Base-by-base conservation (phyloP, 2,329 filamentous ascomycete species). In the Chaetomium strumarium region DNA sequence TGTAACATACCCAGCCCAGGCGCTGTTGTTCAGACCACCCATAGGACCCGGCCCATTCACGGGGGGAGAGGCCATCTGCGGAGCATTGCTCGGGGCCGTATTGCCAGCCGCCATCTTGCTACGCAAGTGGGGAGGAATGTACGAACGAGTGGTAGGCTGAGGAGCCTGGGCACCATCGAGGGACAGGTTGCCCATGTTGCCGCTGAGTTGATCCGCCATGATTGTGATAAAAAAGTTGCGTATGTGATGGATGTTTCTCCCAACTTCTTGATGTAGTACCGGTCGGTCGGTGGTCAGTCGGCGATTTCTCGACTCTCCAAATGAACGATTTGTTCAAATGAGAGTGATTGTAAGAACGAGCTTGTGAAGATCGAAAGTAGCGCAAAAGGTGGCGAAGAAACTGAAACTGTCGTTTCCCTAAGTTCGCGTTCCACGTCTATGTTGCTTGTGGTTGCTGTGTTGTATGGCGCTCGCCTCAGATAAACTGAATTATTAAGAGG, bases 111-210 rank as follows among this genome's bases (percentile, higher is more conserved):
- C 70, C 63, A 74, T 70, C 69, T 80, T 80, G 64, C 74, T 75
- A 67, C 88, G 84, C 78, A 91, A 83, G 72, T 93, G 89, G 71
- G 88, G 88, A 61, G 88, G 88, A 62, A 93, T 90, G 77, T 93
- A 93, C 52, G 87, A 87, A 66, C 85, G 85, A 62, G 74, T 71
- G 37, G 66, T 64, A 24, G 60, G 62, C 57, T 60, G 65, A 53
- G 69, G 68, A 53, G 72, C 53, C 34, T 51, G 52, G 43, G 11
- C 33, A 14, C 33, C 33, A 10, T 60, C 82, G 59, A 92, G 76
- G 72, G 75, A 85, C 66, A 92, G 77, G 68, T 83, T 82, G 68
- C 78, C 80, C 81, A 92, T 90, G 52, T 56, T 55, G 51, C 56
- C 49, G 77, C 90, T 89, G 65, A 93, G 80, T 77, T 91, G 85